These are phyloP conservation scores for Prunus salicina DNA, from an alignment of 306 rosid species.

Conservation along the genomic window DNA sequence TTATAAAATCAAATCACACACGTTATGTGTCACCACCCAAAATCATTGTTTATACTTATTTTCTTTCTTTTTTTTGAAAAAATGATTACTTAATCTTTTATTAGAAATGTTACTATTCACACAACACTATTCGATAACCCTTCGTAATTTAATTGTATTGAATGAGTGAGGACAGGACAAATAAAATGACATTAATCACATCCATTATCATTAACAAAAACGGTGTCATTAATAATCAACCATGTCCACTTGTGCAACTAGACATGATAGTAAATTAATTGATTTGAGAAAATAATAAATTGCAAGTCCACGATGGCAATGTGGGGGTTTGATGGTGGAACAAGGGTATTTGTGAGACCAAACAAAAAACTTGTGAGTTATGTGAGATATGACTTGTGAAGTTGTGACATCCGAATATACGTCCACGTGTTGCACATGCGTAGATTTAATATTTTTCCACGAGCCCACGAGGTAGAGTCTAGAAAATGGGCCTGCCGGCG, in stretches of 20 bases:
- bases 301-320: background rate
- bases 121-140: no score
- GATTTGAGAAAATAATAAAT: background rate
- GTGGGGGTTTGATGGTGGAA: background rate
- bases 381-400: background rate
- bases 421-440: background rate
- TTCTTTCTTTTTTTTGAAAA: no score
- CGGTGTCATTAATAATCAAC: background rate
- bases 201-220: no score
- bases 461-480: background rate
- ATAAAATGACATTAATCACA: no score
- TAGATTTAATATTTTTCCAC: background rate
- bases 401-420: background rate
- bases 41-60: no score
- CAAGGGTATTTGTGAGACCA: background rate
- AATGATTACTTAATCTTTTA: no score
- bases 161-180: no score
- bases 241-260: background rate
- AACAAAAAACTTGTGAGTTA: background rate
- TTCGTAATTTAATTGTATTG: no score
- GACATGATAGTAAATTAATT: no score
- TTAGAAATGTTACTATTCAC: no score
- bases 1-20: no score
- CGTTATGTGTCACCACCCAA: no score
- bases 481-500: background rate